These are phyloP conservation scores for Breviolum minutum DNA, from an alignment of 73 alveolate genomes.

Conservation along the genomic window DNA sequence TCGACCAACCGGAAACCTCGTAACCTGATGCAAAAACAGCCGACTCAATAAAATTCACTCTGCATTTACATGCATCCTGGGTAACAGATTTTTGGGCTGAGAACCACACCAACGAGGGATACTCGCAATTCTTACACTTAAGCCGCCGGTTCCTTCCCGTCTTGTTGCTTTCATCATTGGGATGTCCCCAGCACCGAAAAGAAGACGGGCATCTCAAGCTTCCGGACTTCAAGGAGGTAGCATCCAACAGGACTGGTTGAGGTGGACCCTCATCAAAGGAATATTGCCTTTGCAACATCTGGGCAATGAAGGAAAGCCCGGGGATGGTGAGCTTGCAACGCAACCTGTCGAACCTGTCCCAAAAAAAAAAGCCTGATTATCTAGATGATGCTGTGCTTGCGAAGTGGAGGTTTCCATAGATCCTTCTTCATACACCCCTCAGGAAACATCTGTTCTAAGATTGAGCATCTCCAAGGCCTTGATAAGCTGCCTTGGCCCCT, in stretches of 20 bases:
- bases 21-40: no score
- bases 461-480: neutral
- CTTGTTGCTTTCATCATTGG: no score
- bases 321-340: neutral
- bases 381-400: neutral
- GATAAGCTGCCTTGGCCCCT: no score
- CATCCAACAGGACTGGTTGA: constrained; percentile 98
- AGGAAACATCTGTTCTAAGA: no score
- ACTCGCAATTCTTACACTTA: no score
- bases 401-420: neutral
- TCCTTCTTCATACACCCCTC: no score
- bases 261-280: constrained; percentile 98
- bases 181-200: neutral
- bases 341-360: no score
- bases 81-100: neutral
- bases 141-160: no score
- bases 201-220: neutral
- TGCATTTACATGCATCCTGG: neutral
- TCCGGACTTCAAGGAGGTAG: constrained; percentile 97
- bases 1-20: no score
- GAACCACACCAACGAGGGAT: neutral
- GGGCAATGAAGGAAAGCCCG: no score
- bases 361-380: no score
- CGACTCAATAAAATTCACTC: no score
- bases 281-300: constrained; percentile 96